Evolutionary conservation across 805 yeast species (phyloP).

Genomic region (Clavispora phyllophila): DNA sequence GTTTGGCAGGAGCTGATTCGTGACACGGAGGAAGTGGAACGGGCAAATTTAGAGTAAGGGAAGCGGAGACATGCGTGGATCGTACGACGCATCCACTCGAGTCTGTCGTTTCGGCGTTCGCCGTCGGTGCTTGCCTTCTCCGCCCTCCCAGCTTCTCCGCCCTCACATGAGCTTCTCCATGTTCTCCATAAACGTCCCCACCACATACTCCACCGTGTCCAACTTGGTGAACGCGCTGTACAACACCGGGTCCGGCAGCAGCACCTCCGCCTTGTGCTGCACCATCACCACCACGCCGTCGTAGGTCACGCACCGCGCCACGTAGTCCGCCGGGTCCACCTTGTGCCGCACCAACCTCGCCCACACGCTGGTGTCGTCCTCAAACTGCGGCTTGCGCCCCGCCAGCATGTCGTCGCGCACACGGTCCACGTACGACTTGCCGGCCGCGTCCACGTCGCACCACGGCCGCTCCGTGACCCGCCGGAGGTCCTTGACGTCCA

Average conservation of each 20-base stretch:
- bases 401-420: constrained; percentile 50
- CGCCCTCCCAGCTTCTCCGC: no score
- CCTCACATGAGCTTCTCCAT: constrained; percentile 11
- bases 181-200: constrained; percentile 27
- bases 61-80: no score
- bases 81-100: no score
- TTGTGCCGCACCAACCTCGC: constrained; percentile 25
- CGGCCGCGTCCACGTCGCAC: constrained; percentile 46
- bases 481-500: constrained; percentile 52
- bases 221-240: constrained; percentile 59
- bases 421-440: constrained; percentile 53
- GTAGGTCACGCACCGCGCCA: constrained; percentile 61
- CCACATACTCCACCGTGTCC: constrained; percentile 52
- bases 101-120: no score
- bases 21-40: no score
- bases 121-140: no score
- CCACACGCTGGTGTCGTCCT: constrained; percentile 14
- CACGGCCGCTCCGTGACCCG: constrained; percentile 57
- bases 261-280: constrained; percentile 51
- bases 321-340: constrained; percentile 40
- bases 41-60: no score
- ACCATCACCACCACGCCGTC: constrained; percentile 57
- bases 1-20: no score
- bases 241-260: constrained; percentile 64
- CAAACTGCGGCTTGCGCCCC: constrained; percentile 6